A percentile compares a stretch with the other conserved stretches of the same genome.
Conservation (phyloP, 2,329 filamentous ascomycete species). For the Fusarium chaquense region DNA sequence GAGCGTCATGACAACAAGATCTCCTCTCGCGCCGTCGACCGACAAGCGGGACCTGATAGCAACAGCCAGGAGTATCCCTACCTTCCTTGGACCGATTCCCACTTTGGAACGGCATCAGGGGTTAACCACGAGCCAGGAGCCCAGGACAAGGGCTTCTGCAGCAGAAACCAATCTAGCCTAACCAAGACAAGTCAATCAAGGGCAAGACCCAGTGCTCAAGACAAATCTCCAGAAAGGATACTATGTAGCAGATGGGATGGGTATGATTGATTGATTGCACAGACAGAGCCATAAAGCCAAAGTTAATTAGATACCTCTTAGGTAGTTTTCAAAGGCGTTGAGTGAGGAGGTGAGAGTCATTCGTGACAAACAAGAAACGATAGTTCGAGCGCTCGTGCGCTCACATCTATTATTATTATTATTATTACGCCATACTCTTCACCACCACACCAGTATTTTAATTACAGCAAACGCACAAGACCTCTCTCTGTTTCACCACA, state of each 20-base stretch:
- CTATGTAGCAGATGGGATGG: not conserved
- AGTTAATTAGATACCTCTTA: not conserved
- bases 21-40: slow-evolving; percentile 33
- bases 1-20: slow-evolving; percentile 33
- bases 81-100: slow-evolving; percentile 8
- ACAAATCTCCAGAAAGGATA: not conserved
- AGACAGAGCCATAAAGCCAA: not conserved
- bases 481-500: slow-evolving; percentile 31
- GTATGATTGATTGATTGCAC: not conserved
- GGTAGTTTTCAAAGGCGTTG: not conserved
- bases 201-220: slow-evolving; percentile 1
- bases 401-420: not conserved
- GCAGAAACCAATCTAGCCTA: slow-evolving; percentile 31
- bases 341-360: slow-evolving; percentile 1
- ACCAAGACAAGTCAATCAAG: slow-evolving; percentile 19
- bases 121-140: slow-evolving; percentile 11
- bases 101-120: slow-evolving; percentile 26
- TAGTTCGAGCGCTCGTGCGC: slow-evolving; percentile 1
- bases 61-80: slow-evolving; percentile 24
- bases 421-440: not conserved
- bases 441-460: not conserved
- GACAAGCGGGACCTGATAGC: slow-evolving; percentile 33
- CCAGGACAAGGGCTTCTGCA: slow-evolving; percentile 23
- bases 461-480: slow-evolving; percentile 2
- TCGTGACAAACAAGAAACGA: slow-evolving; percentile 14